A percentile compares a stretch with the other conserved stretches of the same genome.
These are phyloP conservation scores for Piromyces finnis DNA, from an alignment of 192 early-diverging fungal genomes.

Conservation along the genomic window DNA sequence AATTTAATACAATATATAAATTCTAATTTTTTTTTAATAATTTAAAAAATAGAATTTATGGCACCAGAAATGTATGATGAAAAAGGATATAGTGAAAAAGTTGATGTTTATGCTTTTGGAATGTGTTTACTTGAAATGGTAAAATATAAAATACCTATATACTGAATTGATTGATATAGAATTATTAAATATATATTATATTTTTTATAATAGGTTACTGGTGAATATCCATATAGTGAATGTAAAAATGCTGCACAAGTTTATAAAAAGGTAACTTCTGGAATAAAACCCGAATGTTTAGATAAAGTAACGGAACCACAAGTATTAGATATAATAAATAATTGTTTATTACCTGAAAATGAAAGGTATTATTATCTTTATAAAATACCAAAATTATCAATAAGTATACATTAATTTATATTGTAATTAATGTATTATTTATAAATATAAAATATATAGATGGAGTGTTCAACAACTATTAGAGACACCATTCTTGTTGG, in stretches of 20 bases:
- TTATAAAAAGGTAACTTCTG: conserved; percentile 12
- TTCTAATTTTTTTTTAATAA: too few relatives aligned
- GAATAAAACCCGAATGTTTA: conserved; percentile 54
- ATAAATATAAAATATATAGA: conserved; percentile 5
- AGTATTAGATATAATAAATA: conserved; percentile 40
- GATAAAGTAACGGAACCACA: conserved; percentile 41
- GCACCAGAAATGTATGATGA: conserved; percentile 82
- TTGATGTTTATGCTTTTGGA: conserved; percentile 81
- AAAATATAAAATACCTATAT: conserved; percentile 2
- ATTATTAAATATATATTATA: too few relatives aligned
- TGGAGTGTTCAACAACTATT: conserved; percentile 50
- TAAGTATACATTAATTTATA: too few relatives aligned
- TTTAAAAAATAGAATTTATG: conserved; percentile 43
- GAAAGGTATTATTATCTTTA: conserved; percentile 27
- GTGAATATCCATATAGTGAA: conserved; percentile 73
- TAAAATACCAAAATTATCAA: too few relatives aligned
- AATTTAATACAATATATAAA: too few relatives aligned
- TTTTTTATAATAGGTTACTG: conserved; percentile 38
- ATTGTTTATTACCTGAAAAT: conserved; percentile 42
- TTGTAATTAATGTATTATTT: too few relatives aligned
- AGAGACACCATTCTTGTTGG: conserved; percentile 48
- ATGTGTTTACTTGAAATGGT: conserved; percentile 54
- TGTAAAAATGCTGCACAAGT: conserved; percentile 38
- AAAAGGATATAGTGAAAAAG: conserved; percentile 61
- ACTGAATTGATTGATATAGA: too few relatives aligned